Base-by-base conservation (phyloP, 2,329 filamentous ascomycete species). In the Nannizzia gypsea region DNA sequence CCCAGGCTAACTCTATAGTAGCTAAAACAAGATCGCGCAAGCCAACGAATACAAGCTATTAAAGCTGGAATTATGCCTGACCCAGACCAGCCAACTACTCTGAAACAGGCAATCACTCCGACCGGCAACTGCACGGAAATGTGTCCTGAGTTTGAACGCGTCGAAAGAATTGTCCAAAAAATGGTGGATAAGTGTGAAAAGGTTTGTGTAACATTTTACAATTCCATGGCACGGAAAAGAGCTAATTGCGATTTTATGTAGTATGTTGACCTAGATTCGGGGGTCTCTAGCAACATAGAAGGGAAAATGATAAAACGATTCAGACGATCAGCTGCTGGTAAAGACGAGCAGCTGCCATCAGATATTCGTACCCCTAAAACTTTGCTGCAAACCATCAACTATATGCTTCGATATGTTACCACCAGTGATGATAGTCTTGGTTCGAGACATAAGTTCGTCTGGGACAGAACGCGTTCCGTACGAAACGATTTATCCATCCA, bases 401-500 rank as follows among this genome's bases (percentile, higher is more conserved):
- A 80, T 64, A 71, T 72, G 59, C 72, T 78, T n/a, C 73, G 78
- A 46, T 68, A 77, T 64, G 71, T 85, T 6, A 71, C 85, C 59
- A 75, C 74, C 44, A 77, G 81, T 28, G 70, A 73, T 22, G 75
- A 80, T 17, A 71, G 74, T 34, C 72, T 83, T 57, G 77, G 73
- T 1, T 68, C 76, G n/a, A 77, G 84, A 11, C 81, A 85, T 66
- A 79, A 80, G 62, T 86, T 85, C 68, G 77, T 86, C 26, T 86
- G 83, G 83, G 83, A 86, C 67, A 78, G 83, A 17, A 85, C 83
- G 36, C 77, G 83, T 54, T 83, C 81, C 3, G 80, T 86, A 61
- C 79, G 83, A 44, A 86, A 85, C 66, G 83, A 86, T 67, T 82
- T 85, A 57, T 82, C 81, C 1, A 83, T 85, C 20, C 82, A 85